Evolutionary conservation across 768 basidiomycete genomes (phyloP).

Genomic region (Macrolepiota dolichaula): DNA sequence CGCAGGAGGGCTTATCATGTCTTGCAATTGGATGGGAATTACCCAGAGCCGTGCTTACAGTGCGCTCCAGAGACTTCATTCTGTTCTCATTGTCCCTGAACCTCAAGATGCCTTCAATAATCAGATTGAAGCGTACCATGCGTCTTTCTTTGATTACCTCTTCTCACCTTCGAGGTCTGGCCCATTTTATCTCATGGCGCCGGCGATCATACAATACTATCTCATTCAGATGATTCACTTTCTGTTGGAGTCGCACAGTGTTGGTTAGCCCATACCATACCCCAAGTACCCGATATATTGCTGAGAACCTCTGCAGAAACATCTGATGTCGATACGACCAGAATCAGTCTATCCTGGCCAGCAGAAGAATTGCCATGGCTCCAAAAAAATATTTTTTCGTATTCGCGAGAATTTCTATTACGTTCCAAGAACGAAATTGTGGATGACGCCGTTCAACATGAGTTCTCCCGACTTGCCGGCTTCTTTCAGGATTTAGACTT

Average conservation of each 20-base stretch:
- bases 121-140: background rate
- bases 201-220: background rate
- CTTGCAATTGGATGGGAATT: background rate
- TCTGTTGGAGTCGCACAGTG: background rate
- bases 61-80: background rate
- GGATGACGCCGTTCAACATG: too few species aligned
- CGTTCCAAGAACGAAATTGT: too few species aligned
- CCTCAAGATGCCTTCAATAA: background rate
- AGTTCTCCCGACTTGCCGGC: too few species aligned
- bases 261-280: slow-evolving; percentile 10
- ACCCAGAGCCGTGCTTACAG: background rate
- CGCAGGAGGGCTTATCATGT: background rate
- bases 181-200: background rate
- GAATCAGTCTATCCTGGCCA: too few species aligned
- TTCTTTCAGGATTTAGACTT: too few species aligned
- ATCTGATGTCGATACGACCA: too few species aligned
- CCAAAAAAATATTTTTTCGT: too few species aligned
- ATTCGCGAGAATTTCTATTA: too few species aligned
- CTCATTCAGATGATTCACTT: background rate
- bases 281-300: too few species aligned
- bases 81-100: background rate
- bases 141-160: background rate
- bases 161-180: background rate
- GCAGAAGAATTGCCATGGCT: too few species aligned
- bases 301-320: too few species aligned